These are phyloP conservation scores for Arbutus unedo DNA, from an alignment of 148 eudicot genomes.

Conservation along the genomic window DNA sequence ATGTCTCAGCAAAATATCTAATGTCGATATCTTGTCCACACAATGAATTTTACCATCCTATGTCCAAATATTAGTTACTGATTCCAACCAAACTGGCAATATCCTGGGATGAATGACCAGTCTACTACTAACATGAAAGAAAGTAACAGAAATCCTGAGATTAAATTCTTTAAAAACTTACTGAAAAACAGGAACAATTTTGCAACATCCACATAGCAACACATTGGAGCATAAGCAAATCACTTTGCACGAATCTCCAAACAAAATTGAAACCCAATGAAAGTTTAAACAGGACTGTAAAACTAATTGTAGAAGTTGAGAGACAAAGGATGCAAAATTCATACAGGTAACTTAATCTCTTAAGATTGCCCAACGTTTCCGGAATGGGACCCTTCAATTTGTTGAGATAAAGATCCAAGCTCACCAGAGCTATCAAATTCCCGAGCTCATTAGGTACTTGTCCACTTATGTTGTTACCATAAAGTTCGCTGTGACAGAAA, in stretches of 20 bases:
- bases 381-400: slow-evolving; percentile 63
- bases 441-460: slow-evolving; percentile 68
- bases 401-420: slow-evolving; percentile 85
- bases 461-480: slow-evolving; percentile 73
- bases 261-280: not conserved
- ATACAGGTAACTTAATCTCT: slow-evolving; percentile 66
- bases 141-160: not conserved
- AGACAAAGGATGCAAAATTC: slow-evolving; percentile 27
- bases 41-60: not conserved
- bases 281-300: not conserved
- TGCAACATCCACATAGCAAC: not conserved
- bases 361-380: slow-evolving; percentile 61
- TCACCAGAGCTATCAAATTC: slow-evolving; percentile 61
- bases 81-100: not conserved
- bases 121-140: not conserved
- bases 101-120: not conserved
- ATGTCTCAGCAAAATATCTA: not conserved
- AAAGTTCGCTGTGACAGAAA: slow-evolving; percentile 63
- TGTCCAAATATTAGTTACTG: not conserved
- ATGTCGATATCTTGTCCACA: not conserved
- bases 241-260: not conserved
- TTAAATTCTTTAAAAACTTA: not conserved
- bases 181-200: not conserved
- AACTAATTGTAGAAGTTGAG: not conserved
- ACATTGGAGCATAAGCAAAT: not conserved